phyloP scores from a whole-genome alignment of 345 rosid genomes.

The Hibiscus tridactylites region DNA sequence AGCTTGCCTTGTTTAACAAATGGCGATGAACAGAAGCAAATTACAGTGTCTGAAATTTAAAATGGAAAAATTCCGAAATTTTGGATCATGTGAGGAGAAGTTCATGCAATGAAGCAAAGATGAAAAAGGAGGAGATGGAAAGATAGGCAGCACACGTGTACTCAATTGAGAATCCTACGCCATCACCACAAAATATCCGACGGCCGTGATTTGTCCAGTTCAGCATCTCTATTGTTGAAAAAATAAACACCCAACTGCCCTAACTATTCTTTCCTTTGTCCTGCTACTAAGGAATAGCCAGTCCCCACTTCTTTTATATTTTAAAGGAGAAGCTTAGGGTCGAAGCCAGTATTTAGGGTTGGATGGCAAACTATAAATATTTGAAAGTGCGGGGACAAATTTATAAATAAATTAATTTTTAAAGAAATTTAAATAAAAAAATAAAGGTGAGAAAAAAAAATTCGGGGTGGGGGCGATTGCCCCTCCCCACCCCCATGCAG shows the following conservation, averaged over 20 bases:
- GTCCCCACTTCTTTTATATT: no score
- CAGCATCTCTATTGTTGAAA: slow-evolving; percentile 14
- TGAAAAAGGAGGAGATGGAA: neutral
- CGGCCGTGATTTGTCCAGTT: slow-evolving; percentile 21
- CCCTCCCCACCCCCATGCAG: no score
- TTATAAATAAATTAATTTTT: no score
- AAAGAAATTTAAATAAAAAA: no score
- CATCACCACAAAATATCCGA: slow-evolving; percentile 14
- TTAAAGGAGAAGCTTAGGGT: no score
- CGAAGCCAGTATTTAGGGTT: no score
- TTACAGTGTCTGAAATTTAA: neutral
- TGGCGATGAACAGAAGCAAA: slow-evolving; percentile 21
- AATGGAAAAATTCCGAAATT: neutral
- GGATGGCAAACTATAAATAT: no score
- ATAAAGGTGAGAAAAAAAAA: no score
- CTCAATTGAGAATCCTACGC: slow-evolving; percentile 32
- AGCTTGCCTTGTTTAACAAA: slow-evolving; percentile 18
- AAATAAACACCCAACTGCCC: slow-evolving; percentile 2
- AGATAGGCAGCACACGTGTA: slow-evolving; percentile 38
- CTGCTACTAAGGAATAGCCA: slow-evolving; percentile 14
- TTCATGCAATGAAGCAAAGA: slow-evolving; percentile 65
- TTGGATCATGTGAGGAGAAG: slow-evolving; percentile 37
- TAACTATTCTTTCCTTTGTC: slow-evolving; percentile 41
- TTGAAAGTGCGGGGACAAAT: no score
- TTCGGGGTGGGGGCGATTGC: no score